Conservation (phyloP, 2,329 filamentous ascomycete genomes). For the Ophiostoma ulmi region DNA sequence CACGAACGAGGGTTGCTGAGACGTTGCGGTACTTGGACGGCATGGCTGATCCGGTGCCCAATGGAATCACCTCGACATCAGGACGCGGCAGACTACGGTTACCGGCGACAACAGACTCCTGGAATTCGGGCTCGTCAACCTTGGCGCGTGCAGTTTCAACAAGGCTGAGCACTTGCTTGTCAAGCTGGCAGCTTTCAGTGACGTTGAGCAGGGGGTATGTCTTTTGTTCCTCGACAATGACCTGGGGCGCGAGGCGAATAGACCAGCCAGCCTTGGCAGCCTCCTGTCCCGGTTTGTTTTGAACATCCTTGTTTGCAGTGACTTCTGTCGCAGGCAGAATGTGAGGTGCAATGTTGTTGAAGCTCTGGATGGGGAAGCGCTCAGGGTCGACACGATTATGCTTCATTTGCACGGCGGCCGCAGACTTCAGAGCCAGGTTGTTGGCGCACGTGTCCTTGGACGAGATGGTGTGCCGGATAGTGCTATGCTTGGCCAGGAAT, state of each 20-base stretch:
- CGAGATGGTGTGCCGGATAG: conserved; percentile 71
- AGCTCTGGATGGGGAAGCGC: conserved; percentile 65
- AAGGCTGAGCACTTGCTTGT: conserved; percentile 45
- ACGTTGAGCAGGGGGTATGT: conserved; percentile 48
- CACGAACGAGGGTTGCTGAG: conserved; percentile 75
- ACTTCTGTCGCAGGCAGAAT: background rate
- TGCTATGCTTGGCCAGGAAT: conserved; percentile 61
- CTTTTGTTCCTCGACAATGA: conserved; percentile 43
- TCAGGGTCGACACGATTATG: conserved; percentile 67
- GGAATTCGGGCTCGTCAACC: conserved; percentile 43
- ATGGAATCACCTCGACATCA: conserved; percentile 75
- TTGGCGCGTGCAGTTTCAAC: conserved; percentile 46
- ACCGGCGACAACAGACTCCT: conserved; percentile 50
- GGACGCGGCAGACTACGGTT: conserved; percentile 39
- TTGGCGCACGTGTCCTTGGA: conserved; percentile 71
- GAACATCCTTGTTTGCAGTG: background rate
- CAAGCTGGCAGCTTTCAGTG: conserved; percentile 39
- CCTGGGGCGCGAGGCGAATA: conserved; percentile 45
- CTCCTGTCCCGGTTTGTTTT: conserved; percentile 32
- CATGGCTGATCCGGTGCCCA: conserved; percentile 85
- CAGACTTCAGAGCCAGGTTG: conserved; percentile 63
- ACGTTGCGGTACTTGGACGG: conserved; percentile 96
- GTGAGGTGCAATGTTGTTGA: conserved; percentile 46
- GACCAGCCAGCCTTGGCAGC: conserved; percentile 43
- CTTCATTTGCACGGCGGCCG: conserved; percentile 61